Base-by-base conservation (phyloP, 2,329 filamentous ascomycete genomes). In the Fulvia fulva region DNA sequence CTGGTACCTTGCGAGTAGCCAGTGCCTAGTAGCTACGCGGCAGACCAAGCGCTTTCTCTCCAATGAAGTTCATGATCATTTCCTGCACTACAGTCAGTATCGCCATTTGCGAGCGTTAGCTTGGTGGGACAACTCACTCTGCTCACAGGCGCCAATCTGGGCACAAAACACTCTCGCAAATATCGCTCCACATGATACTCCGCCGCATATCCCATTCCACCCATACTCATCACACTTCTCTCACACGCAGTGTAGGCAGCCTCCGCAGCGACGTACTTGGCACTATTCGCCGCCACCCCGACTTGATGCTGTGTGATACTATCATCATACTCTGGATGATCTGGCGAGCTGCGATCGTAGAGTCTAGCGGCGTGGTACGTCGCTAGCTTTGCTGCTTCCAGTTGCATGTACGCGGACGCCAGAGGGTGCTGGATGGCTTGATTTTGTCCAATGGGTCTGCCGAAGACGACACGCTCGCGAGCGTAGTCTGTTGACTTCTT, bases 1-100 rank as follows among this genome's bases (percentile, higher is more conserved):
- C n/a, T n/a, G n/a, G n/a, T n/a, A n/a, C n/a, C n/a, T n/a, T n/a
- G n/a, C n/a, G n/a, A n/a, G n/a, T n/a, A n/a, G n/a, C n/a, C n/a
- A n/a, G n/a, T n/a, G n/a, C n/a, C 57, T 30, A 89, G 63, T 90
- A 91, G 67, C 86, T 90, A 58, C 84, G 77, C 1, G 87, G 88
- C 25, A 90, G 66, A 3, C 79, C 75, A n/a, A 90, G 72, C 0
- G 83, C 87, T 74, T 83, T 88, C 70, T 90, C 87, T 2, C 81
- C 80, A 12, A 90, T 81, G 70, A 85, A 90, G 64, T 90, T 90
- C 77, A 89, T 75, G 53, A 90, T 88, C 88, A 90, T 90, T 75
- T 90, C 88, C 62, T 85, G 56, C 55, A 58, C 47, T 28, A 16
- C 4, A 34, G 44, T 62, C 44, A 53, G 50, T 32, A n/a, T n/a